Conservation (phyloP, 495 filamentous ascomycete species). For the Lepidopterella palustris region DNA sequence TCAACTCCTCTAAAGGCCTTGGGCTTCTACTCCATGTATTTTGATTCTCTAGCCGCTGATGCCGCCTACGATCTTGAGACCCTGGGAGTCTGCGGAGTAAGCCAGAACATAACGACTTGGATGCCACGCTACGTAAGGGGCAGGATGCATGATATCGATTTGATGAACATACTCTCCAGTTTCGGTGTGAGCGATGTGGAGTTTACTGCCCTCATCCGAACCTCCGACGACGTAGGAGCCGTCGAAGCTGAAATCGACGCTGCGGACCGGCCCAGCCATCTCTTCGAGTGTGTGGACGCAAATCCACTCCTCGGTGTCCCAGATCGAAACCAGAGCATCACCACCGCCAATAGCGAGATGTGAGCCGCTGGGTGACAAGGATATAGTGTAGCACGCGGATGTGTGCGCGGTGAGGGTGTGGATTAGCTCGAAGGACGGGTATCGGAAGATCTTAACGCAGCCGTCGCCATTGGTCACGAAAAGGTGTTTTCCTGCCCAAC, state of each 20-base stretch:
- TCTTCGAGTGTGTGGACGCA: constrained; percentile 69
- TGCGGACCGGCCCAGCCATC: constrained; percentile 72
- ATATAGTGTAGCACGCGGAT: constrained; percentile 63
- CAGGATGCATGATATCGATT: constrained; percentile 59
- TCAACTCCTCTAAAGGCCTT: too few species aligned
- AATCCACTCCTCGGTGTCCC: constrained; percentile 90
- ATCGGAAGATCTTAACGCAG: constrained; percentile 71
- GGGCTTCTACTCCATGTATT: too few species aligned
- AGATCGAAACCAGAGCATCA: constrained; percentile 81
- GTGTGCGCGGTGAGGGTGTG: constrained; percentile 77
- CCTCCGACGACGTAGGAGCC: constrained; percentile 81
- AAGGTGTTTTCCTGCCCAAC: constrained; percentile 62
- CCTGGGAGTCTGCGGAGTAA: constrained; percentile 74
- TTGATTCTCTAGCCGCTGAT: too few species aligned
- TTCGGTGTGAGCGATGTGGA: constrained; percentile 69
- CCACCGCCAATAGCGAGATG: constrained; percentile 84
- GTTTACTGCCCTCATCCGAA: constrained; percentile 61
- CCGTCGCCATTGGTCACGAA: constrained; percentile 82
- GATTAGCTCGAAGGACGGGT: constrained; percentile 47
- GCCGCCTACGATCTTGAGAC: constrained; percentile 71
- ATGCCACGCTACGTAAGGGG: constrained; percentile 72
- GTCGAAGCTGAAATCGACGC: constrained; percentile 86
- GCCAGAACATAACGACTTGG: constrained; percentile 83
- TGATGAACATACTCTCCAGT: constrained; percentile 79
- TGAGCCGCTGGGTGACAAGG: constrained; percentile 66